Percentiles rank a stretch among this genome's conserved stretches.
These are phyloP conservation scores for Sequoiadendron giganteum DNA, from an alignment of 75 land plant genomes.

Conservation along the genomic window DNA sequence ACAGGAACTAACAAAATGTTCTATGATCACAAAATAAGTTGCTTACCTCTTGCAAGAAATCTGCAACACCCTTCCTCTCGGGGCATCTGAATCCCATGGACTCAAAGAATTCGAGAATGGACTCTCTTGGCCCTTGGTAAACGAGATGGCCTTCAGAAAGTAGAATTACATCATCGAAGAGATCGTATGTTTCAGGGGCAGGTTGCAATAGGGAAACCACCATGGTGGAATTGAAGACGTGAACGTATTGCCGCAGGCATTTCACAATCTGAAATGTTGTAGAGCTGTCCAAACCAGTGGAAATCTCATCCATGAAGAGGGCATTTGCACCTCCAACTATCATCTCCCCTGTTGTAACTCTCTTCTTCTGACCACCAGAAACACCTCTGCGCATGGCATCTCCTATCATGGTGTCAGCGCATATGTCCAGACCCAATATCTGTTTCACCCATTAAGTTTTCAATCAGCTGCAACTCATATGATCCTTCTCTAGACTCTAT, in stretches of 20 bases:
- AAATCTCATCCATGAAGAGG: conserved; percentile 86
- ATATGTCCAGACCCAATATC: conserved; percentile 72
- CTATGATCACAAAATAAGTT: background rate
- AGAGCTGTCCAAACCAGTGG: conserved; percentile 87
- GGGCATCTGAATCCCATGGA: conserved; percentile 83
- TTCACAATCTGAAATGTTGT: conserved; percentile 77
- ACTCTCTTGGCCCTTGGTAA: conserved; percentile 73
- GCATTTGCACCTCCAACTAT: conserved; percentile 68
- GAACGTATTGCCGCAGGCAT: conserved; percentile 50
- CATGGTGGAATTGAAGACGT: conserved; percentile 62
- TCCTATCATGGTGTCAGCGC: conserved; percentile 80
- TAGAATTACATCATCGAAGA: conserved; percentile 86
- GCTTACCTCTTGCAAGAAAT: conserved; percentile 84
- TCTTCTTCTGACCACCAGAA: conserved; percentile 92
- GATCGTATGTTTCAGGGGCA: conserved; percentile 79
- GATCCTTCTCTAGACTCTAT: background rate
- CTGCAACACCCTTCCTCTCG: conserved; percentile 73
- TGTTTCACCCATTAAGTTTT: conserved; percentile 11
- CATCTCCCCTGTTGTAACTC: conserved; percentile 84
- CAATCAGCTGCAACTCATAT: background rate
- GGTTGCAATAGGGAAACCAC: conserved; percentile 82
- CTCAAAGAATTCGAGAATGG: conserved; percentile 66
- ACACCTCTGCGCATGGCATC: conserved; percentile 81
- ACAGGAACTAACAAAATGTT: background rate
- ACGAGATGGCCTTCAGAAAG: conserved; percentile 70